Conservation (phyloP, 2,329 filamentous ascomycete genomes). For the Pestalotiopsis sp. region DNA sequence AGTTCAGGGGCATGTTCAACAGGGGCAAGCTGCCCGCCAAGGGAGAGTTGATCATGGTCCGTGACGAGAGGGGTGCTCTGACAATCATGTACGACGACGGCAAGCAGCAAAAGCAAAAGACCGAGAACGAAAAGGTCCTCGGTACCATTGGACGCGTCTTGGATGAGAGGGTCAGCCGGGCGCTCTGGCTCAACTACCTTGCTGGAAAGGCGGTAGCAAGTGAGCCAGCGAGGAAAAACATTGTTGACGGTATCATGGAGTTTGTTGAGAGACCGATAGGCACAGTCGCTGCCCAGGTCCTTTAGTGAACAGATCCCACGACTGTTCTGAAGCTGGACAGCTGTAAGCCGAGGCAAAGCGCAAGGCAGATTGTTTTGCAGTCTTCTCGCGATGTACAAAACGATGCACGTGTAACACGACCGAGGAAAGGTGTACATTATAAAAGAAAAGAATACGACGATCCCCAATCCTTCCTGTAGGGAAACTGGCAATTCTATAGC, state of each 20-base stretch:
- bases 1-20: slow-evolving; percentile 83
- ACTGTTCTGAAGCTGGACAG: neutral
- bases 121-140: slow-evolving; percentile 59
- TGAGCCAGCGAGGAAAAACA: slow-evolving; percentile 76
- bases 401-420: neutral
- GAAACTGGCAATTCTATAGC: neutral
- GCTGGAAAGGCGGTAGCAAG: slow-evolving; percentile 86
- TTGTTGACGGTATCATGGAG: slow-evolving; percentile 85
- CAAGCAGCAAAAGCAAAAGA: slow-evolving; percentile 33
- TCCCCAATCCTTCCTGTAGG: neutral
- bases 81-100: slow-evolving; percentile 68
- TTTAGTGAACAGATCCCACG: neutral
- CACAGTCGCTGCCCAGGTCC: slow-evolving; percentile 49
- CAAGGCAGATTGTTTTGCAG: neutral
- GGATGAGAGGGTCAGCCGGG: slow-evolving; percentile 79
- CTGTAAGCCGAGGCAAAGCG: neutral
- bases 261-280: slow-evolving; percentile 88
- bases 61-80: slow-evolving; percentile 67
- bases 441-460: neutral
- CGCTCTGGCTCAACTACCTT: slow-evolving; percentile 90
- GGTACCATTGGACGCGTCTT: slow-evolving; percentile 68
- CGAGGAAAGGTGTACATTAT: neutral
- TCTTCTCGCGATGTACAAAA: neutral
- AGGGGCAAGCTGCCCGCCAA: slow-evolving; percentile 80
- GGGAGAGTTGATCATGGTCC: slow-evolving; percentile 73